Base-by-base conservation (phyloP, 306 rosid genomes). In the Malus orientalis region DNA sequence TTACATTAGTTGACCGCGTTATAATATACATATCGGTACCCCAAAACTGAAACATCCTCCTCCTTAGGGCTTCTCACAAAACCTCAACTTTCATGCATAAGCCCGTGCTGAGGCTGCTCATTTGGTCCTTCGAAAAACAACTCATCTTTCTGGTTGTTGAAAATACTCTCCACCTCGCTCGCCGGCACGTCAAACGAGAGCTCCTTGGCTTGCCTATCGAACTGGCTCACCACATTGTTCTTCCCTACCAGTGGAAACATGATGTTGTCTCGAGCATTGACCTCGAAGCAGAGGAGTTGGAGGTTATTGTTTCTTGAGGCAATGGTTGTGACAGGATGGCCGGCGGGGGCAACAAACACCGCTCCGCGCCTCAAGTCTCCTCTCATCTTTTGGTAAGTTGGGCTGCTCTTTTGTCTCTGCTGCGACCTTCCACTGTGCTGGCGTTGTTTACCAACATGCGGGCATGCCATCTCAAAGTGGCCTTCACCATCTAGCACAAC, bases 391-490 rank as follows among this genome's bases (percentile, higher is more conserved):
- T 55, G 62, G 70, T 83, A 86, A 2, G 68, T 67, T 5, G 27
- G 64, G 59, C 86, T 77, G 44, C 78, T 76, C 67, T n/a, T 74
- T 40, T n/a, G 30, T 38, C 42, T 20, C 70, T 8, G 38, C 10
- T 14, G 57, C 12, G 40, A 57, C 27, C 59, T 0, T 40, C 70
- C 62, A 22, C n/a, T 29, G 62, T 6, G 23, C 29, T 25, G 77
- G 4, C 16, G 40, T 42, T 45, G 29, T 38, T 13, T 18, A 0
- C 44, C 44, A 36, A 82, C 1, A 60, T 91, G 89, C 12, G 93
- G 97, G 14, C 90, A 88, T 29, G 83, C 88, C 84, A 89, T 88
- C 81, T 91, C 88, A 45, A 89, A 32, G n/a, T n/a, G 14, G 11
- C 97, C 95, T 57, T 57, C 74, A 0, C 97, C 97, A 0, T 84